Evolutionary conservation across 352 stramenopile species (phyloP).

Genomic region (Phytophthora rubi): DNA sequence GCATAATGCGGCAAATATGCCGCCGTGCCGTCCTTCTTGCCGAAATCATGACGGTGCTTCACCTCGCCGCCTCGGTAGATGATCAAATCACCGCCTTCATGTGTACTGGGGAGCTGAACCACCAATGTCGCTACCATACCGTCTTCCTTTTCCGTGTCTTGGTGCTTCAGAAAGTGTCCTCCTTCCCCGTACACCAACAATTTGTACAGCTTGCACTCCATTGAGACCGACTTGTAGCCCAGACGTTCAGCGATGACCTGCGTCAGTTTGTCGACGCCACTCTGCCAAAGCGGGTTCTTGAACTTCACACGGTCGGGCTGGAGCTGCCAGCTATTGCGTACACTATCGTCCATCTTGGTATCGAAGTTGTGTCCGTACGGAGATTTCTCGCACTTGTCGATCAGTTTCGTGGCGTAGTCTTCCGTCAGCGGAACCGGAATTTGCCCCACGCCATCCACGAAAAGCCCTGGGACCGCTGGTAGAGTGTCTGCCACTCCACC

Average conservation of each 20-base stretch:
- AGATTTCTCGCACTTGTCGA: constrained; percentile 5
- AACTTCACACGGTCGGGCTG: neutral
- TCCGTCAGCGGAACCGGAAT: constrained; percentile 1
- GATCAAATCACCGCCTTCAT: neutral
- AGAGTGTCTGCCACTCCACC: constrained; percentile 1
- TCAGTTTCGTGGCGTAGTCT: constrained; percentile 5
- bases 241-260: neutral
- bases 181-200: constrained; percentile 2
- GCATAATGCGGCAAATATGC: neutral
- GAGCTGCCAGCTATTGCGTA: constrained; percentile 8
- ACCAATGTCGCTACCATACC: neutral
- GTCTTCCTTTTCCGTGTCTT: neutral
- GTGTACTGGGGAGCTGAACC: neutral
- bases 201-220: constrained; percentile 3
- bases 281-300: neutral
- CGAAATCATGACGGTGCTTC: neutral
- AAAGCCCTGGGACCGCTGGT: neutral
- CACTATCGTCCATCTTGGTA: constrained; percentile 7
- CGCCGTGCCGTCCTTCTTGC: neutral
- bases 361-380: constrained; percentile 1
- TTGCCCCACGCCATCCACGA: neutral
- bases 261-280: neutral
- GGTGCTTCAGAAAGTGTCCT: neutral
- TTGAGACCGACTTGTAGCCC: neutral
- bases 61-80: neutral